Evolutionary conservation across 108 stramenopile genomes (phyloP).

Genomic region (Fragilariopsis cylindrus): DNA sequence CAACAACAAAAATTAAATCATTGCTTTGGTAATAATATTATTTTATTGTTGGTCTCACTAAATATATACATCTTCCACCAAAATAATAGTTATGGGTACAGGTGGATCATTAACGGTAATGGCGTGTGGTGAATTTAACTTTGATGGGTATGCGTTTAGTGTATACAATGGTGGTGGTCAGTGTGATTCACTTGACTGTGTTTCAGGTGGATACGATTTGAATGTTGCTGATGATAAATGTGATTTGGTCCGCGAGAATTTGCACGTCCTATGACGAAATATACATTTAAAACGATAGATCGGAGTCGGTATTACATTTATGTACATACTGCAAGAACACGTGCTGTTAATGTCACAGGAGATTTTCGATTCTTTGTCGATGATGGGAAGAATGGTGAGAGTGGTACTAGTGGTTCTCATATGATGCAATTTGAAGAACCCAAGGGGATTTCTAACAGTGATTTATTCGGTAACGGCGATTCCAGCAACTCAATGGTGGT

Average conservation of each 20-base stretch:
- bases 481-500: not conserved
- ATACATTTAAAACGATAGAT: slow-evolving; percentile 26
- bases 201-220: slow-evolving; percentile 16
- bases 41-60: no score
- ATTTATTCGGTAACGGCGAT: not conserved
- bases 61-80: not conserved
- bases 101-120: slow-evolving; percentile 24
- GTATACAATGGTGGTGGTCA: slow-evolving; percentile 28
- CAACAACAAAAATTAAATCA: no score
- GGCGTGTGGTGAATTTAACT: slow-evolving; percentile 31
- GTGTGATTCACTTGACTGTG: slow-evolving; percentile 30
- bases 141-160: slow-evolving; percentile 32
- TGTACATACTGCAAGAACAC: slow-evolving; percentile 26
- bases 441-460: not conserved
- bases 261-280: slow-evolving; percentile 22
- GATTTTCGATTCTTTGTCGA: slow-evolving; percentile 33
- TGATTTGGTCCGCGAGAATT: slow-evolving; percentile 13
- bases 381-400: slow-evolving; percentile 26
- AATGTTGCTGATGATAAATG: slow-evolving; percentile 18
- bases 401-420: slow-evolving; percentile 14
- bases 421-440: slow-evolving; percentile 14
- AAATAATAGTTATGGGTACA: slow-evolving; percentile 25
- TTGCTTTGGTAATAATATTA: no score
- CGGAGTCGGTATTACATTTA: slow-evolving; percentile 37
- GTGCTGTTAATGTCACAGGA: slow-evolving; percentile 12